Base-by-base conservation (phyloP, 2,329 filamentous ascomycete species). In the Nectriaceae sp. region DNA sequence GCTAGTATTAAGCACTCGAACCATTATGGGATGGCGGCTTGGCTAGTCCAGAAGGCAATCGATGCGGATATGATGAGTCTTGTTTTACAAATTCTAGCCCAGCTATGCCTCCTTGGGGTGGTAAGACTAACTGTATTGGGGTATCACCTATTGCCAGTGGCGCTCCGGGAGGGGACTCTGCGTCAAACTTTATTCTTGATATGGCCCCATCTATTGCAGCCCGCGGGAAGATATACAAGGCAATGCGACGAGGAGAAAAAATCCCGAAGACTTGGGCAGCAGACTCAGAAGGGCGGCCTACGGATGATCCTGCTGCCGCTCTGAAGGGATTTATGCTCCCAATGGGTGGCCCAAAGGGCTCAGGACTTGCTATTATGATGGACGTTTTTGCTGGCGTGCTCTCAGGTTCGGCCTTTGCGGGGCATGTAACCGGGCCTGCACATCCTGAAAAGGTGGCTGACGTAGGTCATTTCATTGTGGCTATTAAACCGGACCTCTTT, bases 341-440 rank as follows among this genome's bases (percentile, higher is more conserved):
- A 0, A 90, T 92, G 85, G 88, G 88, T 3, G 89, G 89, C 0
- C 88, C 88, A 0, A 93, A 93, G 66, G 89, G 89, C 0, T 88
- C 84, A 3, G 89, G 79, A 0, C 65, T 92, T 38, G 74, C 86
- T 0, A 80, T 93, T 44, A 91, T 90, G 86, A 93, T 92, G 89
- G 88, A 93, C 64, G 85, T 93, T 4, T 92, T 93, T 62, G 90
- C 87, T 0, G 89, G 88, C 0, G 84, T 88, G 0, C 63, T 93
- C 2, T 89, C 86, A 0, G 88, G 88, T 1, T 85, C 83, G 35
- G 88, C 87, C 0, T 93, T 89, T 68, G 89, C 87, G 0, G 88
- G 88, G 0, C 75, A 87, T 62, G 89, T 93, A 20, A 86, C 83
- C 0, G 81, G 82, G 24, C 89, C 88, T 0, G 92, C 92, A 65